Conservation (phyloP, 352 stramenopile species). For the Pythium insidiosum region DNA sequence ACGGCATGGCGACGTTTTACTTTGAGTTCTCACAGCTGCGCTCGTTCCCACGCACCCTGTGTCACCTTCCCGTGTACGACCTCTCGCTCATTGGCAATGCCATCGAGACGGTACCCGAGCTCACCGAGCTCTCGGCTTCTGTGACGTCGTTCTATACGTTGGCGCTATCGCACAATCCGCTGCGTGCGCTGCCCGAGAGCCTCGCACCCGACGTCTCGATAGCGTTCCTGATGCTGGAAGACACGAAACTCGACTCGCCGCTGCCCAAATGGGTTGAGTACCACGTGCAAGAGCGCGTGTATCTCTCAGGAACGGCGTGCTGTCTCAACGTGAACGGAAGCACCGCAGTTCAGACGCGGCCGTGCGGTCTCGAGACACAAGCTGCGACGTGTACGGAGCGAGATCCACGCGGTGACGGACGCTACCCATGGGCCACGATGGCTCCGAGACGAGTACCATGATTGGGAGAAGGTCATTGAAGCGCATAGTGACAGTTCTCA, state of each 20-base stretch:
- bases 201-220: background rate
- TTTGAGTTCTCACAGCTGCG: slow-evolving; percentile 11
- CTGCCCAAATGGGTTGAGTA: background rate
- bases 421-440: too few species aligned
- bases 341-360: too few species aligned
- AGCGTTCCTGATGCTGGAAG: background rate
- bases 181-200: background rate
- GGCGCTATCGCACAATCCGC: slow-evolving; percentile 6
- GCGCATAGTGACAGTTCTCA: too few species aligned
- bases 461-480: too few species aligned
- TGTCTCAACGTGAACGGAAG: too few species aligned
- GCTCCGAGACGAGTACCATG: too few species aligned
- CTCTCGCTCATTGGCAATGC: slow-evolving; percentile 13
- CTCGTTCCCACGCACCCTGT: slow-evolving; percentile 7
- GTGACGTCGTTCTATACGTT: background rate
- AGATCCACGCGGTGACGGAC: too few species aligned
- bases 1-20: slow-evolving; percentile 12
- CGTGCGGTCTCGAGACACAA: too few species aligned
- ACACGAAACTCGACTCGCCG: background rate
- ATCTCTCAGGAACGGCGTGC: too few species aligned
- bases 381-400: too few species aligned
- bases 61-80: slow-evolving; percentile 4
- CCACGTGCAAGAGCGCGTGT: background rate
- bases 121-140: too few species aligned
- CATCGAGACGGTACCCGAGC: background rate